Evolutionary conservation across 208 protist species (phyloP).

Genomic region (Pavlovales sp.): DNA sequence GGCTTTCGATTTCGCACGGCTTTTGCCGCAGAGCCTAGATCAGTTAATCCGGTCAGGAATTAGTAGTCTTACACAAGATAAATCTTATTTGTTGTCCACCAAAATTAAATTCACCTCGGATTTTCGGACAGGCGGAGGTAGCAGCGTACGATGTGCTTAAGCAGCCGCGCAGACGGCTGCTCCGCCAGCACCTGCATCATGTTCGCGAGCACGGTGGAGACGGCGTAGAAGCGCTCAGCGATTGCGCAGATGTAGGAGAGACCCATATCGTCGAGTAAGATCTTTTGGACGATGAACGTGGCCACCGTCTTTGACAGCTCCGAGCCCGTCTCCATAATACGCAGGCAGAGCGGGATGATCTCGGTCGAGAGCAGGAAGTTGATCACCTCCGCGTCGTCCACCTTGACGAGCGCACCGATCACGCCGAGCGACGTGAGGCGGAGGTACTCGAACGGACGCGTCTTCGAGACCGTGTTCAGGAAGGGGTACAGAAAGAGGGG

Average conservation of each 20-base stretch:
- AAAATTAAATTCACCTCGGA: too few relatives aligned
- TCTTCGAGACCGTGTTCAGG: conserved; percentile 85
- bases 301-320: conserved; percentile 96
- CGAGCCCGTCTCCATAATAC: conserved; percentile 94
- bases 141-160: conserved; percentile 98
- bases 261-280: conserved; percentile 91
- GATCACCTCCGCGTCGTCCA: conserved; percentile 82
- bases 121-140: conserved; percentile 94
- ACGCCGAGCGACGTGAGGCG: conserved; percentile 95
- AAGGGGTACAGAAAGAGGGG: conserved; percentile 99
- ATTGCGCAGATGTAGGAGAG: conserved; percentile 93
- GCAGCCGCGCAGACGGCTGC: conserved; percentile 81
- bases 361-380: conserved; percentile 95
- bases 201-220: conserved; percentile 83
- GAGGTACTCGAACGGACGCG: conserved; percentile 90
- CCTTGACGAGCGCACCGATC: conserved; percentile 96
- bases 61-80: too few relatives aligned
- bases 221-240: conserved; percentile 85
- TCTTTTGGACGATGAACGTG: conserved; percentile 99
- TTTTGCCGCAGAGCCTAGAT: conserved; percentile 68
- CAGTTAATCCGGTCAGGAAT: too few relatives aligned
- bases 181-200: conserved; percentile 83
- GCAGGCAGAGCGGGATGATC: conserved; percentile 98
- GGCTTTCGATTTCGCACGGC: background rate
- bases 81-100: too few relatives aligned